phyloP scores from a whole-genome alignment of 495 filamentous ascomycete species.

The Echria macrotheca region DNA sequence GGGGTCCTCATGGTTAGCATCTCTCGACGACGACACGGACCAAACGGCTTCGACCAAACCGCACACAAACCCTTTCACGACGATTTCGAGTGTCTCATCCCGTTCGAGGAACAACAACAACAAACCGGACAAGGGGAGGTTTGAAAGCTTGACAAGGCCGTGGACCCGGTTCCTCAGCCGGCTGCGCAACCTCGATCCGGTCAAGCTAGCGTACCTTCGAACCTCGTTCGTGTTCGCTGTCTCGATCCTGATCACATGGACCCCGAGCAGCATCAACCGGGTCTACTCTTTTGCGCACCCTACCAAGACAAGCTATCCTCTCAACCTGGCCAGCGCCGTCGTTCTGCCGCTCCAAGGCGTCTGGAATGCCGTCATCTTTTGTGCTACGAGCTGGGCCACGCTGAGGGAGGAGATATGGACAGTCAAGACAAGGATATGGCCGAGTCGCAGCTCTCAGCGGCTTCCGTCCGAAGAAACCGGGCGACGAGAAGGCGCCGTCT shows the following conservation, averaged over 20 bases:
- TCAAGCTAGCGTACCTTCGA: constrained; percentile 71
- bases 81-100: constrained; percentile 20
- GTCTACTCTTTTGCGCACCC: constrained; percentile 63
- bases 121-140: neutral
- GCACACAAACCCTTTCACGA: constrained; percentile 13
- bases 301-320: constrained; percentile 50
- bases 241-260: constrained; percentile 77
- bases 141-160: constrained; percentile 12
- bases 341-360: constrained; percentile 82
- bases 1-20: too few species aligned
- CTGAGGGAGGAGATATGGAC: constrained; percentile 25
- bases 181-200: constrained; percentile 47
- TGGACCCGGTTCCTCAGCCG: constrained; percentile 21
- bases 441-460: constrained; percentile 6
- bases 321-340: constrained; percentile 65
- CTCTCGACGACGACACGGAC: constrained; percentile 6
- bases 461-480: neutral
- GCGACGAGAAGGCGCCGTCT: neutral
- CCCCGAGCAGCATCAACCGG: constrained; percentile 72
- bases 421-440: neutral
- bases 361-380: constrained; percentile 79
- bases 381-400: constrained; percentile 49
- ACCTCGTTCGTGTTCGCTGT: constrained; percentile 78
- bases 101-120: constrained; percentile 10
- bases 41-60: neutral